phyloP scores from a whole-genome alignment of 768 basidiomycete species.

The Crassisporium funariophilum region DNA sequence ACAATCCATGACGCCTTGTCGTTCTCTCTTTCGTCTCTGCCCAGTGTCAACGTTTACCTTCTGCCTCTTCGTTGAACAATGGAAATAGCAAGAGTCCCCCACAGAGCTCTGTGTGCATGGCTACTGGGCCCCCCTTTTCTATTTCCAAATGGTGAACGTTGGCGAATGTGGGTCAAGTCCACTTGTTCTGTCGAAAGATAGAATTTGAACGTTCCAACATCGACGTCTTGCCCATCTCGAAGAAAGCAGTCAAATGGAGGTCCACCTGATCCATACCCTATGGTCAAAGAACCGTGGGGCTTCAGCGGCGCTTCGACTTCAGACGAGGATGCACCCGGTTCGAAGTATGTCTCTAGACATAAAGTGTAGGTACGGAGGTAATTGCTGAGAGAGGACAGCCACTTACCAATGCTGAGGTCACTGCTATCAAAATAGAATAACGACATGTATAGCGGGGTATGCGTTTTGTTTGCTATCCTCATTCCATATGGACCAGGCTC shows the following conservation, averaged over 20 bases:
- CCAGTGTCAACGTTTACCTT: too few relatives aligned
- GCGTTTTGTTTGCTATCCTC: slow-evolving; percentile 23
- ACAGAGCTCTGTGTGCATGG: too few relatives aligned
- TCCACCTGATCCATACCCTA: slow-evolving; percentile 37
- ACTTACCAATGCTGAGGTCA: slow-evolving; percentile 26
- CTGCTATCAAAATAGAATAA: slow-evolving; percentile 28
- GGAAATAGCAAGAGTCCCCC: too few relatives aligned
- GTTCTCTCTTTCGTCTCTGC: too few relatives aligned
- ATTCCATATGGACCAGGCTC: slow-evolving; percentile 12
- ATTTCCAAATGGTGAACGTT: slow-evolving; percentile 1
- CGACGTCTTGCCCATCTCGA: slow-evolving; percentile 26
- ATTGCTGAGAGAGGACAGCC: background rate
- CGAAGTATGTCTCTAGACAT: slow-evolving; percentile 6
- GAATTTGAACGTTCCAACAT: slow-evolving; percentile 38
- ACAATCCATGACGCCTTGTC: too few relatives aligned
- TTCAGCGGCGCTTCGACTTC: background rate
- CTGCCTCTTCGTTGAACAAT: too few relatives aligned
- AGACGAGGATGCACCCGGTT: background rate
- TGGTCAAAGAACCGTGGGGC: slow-evolving; percentile 19
- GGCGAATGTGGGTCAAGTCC: background rate
- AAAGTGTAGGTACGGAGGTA: background rate
- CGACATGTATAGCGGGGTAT: slow-evolving; percentile 17
- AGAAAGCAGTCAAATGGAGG: slow-evolving; percentile 24
- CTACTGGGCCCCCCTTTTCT: too few relatives aligned
- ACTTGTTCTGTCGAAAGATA: slow-evolving; percentile 28